phyloP scores from a whole-genome alignment of 2,329 filamentous ascomycete genomes.

The Colletotrichum navitas region DNA sequence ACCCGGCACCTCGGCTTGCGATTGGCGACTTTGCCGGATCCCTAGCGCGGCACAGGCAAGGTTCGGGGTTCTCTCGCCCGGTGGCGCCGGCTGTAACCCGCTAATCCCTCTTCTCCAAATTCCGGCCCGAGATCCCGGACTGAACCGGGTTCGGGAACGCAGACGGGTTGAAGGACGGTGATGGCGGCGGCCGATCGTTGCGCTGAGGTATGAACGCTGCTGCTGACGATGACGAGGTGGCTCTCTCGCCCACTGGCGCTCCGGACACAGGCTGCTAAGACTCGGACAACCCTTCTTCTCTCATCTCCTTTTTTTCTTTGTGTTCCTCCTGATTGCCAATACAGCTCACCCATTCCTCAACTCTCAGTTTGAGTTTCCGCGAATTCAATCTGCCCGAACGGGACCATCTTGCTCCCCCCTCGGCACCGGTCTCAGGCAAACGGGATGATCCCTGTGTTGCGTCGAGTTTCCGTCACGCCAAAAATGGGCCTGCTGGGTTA shows the following conservation, averaged over 20 bases:
- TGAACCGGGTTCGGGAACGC: constrained; percentile 7
- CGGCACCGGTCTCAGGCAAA: constrained; percentile 45
- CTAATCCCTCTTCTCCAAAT: constrained; percentile 19
- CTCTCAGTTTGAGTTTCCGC: constrained; percentile 33
- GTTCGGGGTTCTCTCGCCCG: constrained; percentile 25
- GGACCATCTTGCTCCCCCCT: constrained; percentile 27
- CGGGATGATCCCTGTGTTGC: constrained; percentile 43
- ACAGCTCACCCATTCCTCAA: constrained; percentile 26
- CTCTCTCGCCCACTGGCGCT: constrained; percentile 1
- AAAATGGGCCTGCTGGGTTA: constrained; percentile 43
- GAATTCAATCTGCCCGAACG: constrained; percentile 29
- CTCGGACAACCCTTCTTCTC: not conserved
- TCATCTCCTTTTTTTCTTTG: not conserved
- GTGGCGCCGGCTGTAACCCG: constrained; percentile 24
- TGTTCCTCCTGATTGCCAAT: not conserved
- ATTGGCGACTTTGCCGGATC: constrained; percentile 32
- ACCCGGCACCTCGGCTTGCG: constrained; percentile 6
- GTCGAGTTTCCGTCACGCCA: constrained; percentile 46
- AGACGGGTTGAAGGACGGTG: not conserved
- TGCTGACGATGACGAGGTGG: constrained; percentile 19
- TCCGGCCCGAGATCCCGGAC: constrained; percentile 19
- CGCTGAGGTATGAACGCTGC: not conserved
- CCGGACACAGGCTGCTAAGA: not conserved
- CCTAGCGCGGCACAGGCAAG: constrained; percentile 26
- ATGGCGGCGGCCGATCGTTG: constrained; percentile 13